Evolutionary conservation across 345 rosid species (phyloP), one percentile per base, ranked within the genome.

Genomic region (Microthlaspi erraticum): DNA sequence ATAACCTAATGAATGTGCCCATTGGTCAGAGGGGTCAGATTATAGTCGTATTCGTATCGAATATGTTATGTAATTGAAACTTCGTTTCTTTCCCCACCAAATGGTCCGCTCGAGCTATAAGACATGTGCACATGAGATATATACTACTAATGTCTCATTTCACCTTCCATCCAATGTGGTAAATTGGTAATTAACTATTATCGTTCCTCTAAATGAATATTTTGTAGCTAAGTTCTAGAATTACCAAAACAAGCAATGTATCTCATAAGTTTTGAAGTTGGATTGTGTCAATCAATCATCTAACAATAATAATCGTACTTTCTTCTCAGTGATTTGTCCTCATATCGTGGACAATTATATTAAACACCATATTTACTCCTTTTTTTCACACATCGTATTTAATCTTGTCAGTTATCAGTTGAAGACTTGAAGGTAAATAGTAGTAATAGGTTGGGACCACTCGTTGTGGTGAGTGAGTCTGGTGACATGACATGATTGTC

Each of bases 401-500:
- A 53, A 32, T 11, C 10, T 16, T 66, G 63, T 68, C 72, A 68
- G 45, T 37, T 42, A 13, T 18, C 53, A 42, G 6, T 18, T 4
- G 61, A 12, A 9, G 8, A 42, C 4, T 18, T 4, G 61, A 12
- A 9, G 8, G 53, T 42, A 54, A 67, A 54, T 31, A 14, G 34
- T 55, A 5, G 46, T 8, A 42, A 32, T 68, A 43, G 42, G 8
- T 0, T 17, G 32, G 3, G 63, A 36, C 18, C 44, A 39, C 43
- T 42, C 38, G 17, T 26, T n/a, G n/a, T n/a, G n/a, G n/a, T n/a
- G n/a, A n/a, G n/a, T n/a, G n/a, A n/a, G n/a, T n/a, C n/a, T n/a
- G n/a, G n/a, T n/a, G 51, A 67, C 63, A 17, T 53, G 20, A 37
- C 60, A 39, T 51, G 39, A 52, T 52, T 65, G 17, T 39, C 29